Percentiles rank a stretch among this genome's conserved stretches.
Conservation (phyloP, 208 protist species). For the Angomonas ambiguus region DNA sequence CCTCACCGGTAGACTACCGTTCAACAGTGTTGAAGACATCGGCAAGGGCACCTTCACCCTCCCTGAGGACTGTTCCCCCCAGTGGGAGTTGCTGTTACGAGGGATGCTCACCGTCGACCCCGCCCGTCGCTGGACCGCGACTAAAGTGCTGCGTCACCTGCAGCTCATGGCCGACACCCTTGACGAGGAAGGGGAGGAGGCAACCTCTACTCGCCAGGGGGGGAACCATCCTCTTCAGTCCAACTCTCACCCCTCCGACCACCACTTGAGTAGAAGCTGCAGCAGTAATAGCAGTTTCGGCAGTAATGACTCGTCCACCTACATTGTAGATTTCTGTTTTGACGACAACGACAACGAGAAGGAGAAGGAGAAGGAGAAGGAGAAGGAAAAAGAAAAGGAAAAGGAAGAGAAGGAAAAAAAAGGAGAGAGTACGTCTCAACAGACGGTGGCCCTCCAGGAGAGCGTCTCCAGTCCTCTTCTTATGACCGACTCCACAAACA, state of each 20-base stretch:
- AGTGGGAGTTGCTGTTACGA: slow-evolving; percentile 3
- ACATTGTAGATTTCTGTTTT: no score
- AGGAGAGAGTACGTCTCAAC: neutral
- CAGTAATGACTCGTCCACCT: no score
- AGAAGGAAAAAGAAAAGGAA: neutral
- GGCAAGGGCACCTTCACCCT: neutral
- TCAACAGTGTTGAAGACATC: slow-evolving; percentile 4
- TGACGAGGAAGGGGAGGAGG: no score
- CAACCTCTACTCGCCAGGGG: no score
- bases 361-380: no score
- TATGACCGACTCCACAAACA: no score
- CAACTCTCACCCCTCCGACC: no score
- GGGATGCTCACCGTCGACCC: neutral
- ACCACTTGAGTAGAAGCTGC: no score
- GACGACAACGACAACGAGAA: no score
- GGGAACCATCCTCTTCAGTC: no score
- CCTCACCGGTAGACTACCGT: slow-evolving; percentile 4
- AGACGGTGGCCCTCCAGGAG: neutral
- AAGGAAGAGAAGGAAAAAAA: neutral
- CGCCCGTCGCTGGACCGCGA: neutral
- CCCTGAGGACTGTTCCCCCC: neutral
- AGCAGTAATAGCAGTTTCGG: no score
- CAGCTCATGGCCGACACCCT: neutral
- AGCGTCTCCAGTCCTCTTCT: no score
- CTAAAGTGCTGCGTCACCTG: neutral